Evolutionary conservation across 2,329 filamentous ascomycete species (phyloP).

Genomic region (Aureobasidium leucospermi): DNA sequence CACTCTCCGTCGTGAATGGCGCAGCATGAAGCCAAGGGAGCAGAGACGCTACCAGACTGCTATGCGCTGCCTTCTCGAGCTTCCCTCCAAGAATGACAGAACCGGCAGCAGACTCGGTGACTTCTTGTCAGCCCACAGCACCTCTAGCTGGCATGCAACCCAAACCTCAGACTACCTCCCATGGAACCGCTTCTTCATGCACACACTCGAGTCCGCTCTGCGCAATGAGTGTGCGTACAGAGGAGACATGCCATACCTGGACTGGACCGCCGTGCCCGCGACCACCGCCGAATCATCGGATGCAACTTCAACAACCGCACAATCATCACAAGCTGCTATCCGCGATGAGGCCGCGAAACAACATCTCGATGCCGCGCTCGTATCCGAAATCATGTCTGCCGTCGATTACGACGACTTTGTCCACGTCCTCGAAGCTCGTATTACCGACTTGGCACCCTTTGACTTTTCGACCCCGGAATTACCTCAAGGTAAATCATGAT

Average conservation of each 20-base stretch:
- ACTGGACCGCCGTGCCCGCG: conserved; percentile 22
- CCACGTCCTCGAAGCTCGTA: conserved; percentile 16
- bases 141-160: conserved; percentile 19
- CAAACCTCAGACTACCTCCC: conserved; percentile 21
- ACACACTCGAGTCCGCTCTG: conserved; percentile 21
- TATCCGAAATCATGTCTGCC: background rate
- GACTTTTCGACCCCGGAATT: conserved; percentile 17
- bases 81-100: conserved; percentile 17
- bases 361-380: background rate
- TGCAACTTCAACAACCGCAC: conserved; percentile 15
- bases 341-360: conserved; percentile 16
- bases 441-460: conserved; percentile 18
- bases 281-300: conserved; percentile 19
- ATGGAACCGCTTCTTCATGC: conserved; percentile 24
- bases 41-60: conserved; percentile 21
- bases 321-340: conserved; percentile 16
- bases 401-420: conserved; percentile 24
- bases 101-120: conserved; percentile 22
- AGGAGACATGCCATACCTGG: conserved; percentile 21
- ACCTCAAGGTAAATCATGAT: conserved; percentile 17
- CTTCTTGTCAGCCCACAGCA: conserved; percentile 21
- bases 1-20: conserved; percentile 20
- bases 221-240: conserved; percentile 20
- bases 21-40: conserved; percentile 16
- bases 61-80: conserved; percentile 20